Conservation (phyloP, 768 basidiomycete species). For the Tephrocybe sp. region DNA sequence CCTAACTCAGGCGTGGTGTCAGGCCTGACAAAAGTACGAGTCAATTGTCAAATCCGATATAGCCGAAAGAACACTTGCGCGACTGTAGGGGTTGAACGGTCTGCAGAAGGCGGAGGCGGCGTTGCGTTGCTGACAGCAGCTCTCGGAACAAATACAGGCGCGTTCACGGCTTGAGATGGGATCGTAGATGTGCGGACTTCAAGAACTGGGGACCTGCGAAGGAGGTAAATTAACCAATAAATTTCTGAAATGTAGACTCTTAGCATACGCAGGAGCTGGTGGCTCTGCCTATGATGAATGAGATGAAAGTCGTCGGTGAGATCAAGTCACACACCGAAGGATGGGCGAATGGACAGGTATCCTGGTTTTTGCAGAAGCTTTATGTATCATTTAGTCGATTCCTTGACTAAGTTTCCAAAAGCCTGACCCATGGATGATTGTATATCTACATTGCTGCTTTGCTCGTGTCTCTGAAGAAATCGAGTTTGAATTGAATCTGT, state of each 20-base stretch:
- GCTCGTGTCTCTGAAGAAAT: slow-evolving; percentile 54
- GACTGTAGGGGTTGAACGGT: slow-evolving; percentile 12
- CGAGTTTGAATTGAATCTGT: slow-evolving; percentile 3
- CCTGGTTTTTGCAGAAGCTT: slow-evolving; percentile 83
- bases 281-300: slow-evolving; percentile 21
- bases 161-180: slow-evolving; percentile 71
- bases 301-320: not conserved
- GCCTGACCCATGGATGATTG: slow-evolving; percentile 81
- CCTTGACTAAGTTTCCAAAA: not conserved
- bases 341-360: slow-evolving; percentile 82
- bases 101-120: slow-evolving; percentile 26
- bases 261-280: slow-evolving; percentile 27
- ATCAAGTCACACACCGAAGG: slow-evolving; percentile 50
- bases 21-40: slow-evolving; percentile 10
- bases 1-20: slow-evolving; percentile 18
- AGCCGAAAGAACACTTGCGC: slow-evolving; percentile 17
- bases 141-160: slow-evolving; percentile 84
- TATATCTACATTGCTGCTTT: slow-evolving; percentile 78
- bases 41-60: not conserved
- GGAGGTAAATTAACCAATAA: not conserved
- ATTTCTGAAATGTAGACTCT: not conserved
- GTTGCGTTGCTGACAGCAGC: slow-evolving; percentile 24
- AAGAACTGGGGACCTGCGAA: slow-evolving; percentile 15
- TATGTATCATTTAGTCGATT: not conserved
- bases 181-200: slow-evolving; percentile 31